phyloP scores from a whole-genome alignment of 1,284 basidiomycete genomes.

The Exobasidium cylindrosporum region DNA sequence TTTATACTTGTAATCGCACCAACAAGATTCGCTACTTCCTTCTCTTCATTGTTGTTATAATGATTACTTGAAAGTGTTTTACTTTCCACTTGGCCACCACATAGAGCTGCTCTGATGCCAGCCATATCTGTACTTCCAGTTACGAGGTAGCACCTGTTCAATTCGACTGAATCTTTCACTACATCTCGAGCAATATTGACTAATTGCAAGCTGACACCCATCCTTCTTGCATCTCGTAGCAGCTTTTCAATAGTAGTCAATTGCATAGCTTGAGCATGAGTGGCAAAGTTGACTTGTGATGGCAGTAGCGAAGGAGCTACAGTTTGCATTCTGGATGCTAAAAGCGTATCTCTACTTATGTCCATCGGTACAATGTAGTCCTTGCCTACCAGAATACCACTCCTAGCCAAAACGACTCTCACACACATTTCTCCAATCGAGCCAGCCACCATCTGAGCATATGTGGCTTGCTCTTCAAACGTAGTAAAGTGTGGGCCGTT shows the following conservation, averaged over 20 bases:
- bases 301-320: neutral
- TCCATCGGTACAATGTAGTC: slow-evolving; percentile 18
- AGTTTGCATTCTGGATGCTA: neutral
- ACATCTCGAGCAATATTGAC: slow-evolving; percentile 49
- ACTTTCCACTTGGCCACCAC: slow-evolving; percentile 18
- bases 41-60: neutral
- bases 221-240: slow-evolving; percentile 36
- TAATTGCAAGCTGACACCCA: slow-evolving; percentile 48
- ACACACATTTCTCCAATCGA: slow-evolving; percentile 47
- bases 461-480: slow-evolving; percentile 30
- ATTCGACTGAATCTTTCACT: slow-evolving; percentile 31
- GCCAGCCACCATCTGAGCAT: slow-evolving; percentile 46
- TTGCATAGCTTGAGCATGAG: neutral
- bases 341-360: neutral
- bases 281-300: neutral
- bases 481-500: slow-evolving; percentile 4
- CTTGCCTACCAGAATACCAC: slow-evolving; percentile 23
- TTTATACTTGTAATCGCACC: neutral
- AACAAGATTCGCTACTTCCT: neutral
- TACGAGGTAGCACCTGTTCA: slow-evolving; percentile 42
- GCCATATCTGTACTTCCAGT: neutral
- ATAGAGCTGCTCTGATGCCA: slow-evolving; percentile 22
- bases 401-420: slow-evolving; percentile 35
- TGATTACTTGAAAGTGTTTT: neutral
- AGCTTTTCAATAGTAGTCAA: slow-evolving; percentile 6